A percentile compares a stretch with the other conserved stretches of the same genome.
These are phyloP conservation scores for Protomyces arabidopsidicola DNA, from an alignment of 1,139 yeast genomes.

Conservation along the genomic window DNA sequence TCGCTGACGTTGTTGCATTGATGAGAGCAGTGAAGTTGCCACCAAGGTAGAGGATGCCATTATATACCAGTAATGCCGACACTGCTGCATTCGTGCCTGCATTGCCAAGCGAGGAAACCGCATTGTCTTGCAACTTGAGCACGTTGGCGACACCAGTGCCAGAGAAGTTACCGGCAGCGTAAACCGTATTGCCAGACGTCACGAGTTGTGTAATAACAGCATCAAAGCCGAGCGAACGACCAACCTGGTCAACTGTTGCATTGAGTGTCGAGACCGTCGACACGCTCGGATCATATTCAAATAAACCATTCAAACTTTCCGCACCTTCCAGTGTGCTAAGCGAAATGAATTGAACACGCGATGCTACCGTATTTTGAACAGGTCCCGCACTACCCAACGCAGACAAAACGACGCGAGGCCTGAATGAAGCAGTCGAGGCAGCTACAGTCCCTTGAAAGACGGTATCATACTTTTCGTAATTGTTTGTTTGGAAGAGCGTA, in stretches of 20 bases:
- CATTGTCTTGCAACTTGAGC: constrained; percentile 37
- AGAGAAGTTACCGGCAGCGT: constrained; percentile 33
- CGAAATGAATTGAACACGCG: constrained; percentile 57
- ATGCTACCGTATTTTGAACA: constrained; percentile 58
- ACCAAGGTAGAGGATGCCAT: constrained; percentile 39
- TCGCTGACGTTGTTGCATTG: constrained; percentile 36
- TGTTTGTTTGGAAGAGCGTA: constrained; percentile 71
- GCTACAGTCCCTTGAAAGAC: constrained; percentile 67
- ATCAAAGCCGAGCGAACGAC: constrained; percentile 46
- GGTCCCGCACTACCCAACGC: constrained; percentile 43
- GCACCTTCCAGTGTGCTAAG: constrained; percentile 37
- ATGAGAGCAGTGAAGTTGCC: constrained; percentile 44
- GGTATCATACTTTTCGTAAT: constrained; percentile 71
- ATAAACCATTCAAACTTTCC: constrained; percentile 59
- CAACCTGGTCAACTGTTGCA: constrained; percentile 61
- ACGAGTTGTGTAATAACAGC: constrained; percentile 44
- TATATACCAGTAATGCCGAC: constrained; percentile 35
- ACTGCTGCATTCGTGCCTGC: constrained; percentile 46
- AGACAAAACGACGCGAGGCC: constrained; percentile 48
- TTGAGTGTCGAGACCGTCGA: constrained; percentile 48
- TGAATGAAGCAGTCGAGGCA: constrained; percentile 44
- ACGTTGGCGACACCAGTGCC: constrained; percentile 33
- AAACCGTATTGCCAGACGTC: constrained; percentile 24
- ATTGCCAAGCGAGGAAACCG: constrained; percentile 36
- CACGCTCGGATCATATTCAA: constrained; percentile 73